Evolutionary conservation across 805 yeast species (phyloP).

Genomic region (Cyberlindnera euphorbiiphila): DNA sequence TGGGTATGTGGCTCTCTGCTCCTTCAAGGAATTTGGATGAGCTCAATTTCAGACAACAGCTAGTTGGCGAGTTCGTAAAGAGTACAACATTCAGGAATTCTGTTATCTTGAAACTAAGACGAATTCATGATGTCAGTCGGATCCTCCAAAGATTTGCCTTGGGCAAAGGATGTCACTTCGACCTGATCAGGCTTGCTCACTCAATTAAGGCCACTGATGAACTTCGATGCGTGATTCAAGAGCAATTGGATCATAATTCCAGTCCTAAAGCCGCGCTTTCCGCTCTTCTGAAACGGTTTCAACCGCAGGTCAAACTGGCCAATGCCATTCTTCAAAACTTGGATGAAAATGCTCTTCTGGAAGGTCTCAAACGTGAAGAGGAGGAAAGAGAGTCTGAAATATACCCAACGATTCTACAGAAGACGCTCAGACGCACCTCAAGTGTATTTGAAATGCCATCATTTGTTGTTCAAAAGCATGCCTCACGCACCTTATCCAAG

Average conservation of each 20-base stretch:
- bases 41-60: constrained; percentile 51
- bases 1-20: constrained; percentile 76
- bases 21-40: constrained; percentile 64
- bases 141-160: constrained; percentile 56
- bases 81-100: constrained; percentile 29
- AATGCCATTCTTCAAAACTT: constrained; percentile 39
- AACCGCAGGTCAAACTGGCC: constrained; percentile 40
- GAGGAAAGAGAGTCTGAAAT: constrained; percentile 16
- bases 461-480: constrained; percentile 11
- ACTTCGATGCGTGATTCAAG: constrained; percentile 23
- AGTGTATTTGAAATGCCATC: neutral
- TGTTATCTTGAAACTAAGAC: constrained; percentile 36
- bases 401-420: constrained; percentile 13
- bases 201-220: constrained; percentile 36
- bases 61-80: constrained; percentile 42
- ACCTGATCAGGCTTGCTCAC: constrained; percentile 40
- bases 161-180: constrained; percentile 41
- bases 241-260: constrained; percentile 26
- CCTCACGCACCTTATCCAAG: constrained; percentile 7
- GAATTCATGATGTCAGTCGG: constrained; percentile 55
- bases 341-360: constrained; percentile 34
- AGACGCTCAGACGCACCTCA: neutral
- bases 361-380: constrained; percentile 23
- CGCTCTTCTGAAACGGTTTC: constrained; percentile 24
- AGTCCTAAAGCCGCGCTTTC: constrained; percentile 25